phyloP scores from a whole-genome alignment of 345 rosid species.

The Cochlearia excelsa region DNA sequence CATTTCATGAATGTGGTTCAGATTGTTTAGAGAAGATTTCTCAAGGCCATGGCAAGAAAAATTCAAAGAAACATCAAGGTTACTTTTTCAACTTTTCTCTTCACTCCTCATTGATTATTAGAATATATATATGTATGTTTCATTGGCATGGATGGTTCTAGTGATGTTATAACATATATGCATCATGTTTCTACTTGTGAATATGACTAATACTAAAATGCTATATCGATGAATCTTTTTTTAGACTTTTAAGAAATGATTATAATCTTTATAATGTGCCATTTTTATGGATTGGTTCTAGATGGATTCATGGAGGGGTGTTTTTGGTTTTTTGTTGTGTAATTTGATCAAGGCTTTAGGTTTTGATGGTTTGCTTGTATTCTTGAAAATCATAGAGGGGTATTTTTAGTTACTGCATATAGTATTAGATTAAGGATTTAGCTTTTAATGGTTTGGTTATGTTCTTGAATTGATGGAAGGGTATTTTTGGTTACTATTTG shows the following conservation, averaged over 20 bases:
- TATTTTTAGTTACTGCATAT: background rate
- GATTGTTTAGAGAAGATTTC: constrained; percentile 38
- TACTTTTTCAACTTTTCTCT: constrained; percentile 1
- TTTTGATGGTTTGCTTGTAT: background rate
- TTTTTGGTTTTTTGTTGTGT: background rate
- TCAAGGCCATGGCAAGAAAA: constrained; percentile 34
- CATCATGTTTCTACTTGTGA: too few relatives aligned
- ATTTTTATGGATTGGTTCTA: background rate
- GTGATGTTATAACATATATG: too few relatives aligned
- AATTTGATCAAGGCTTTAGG: constrained; percentile 4
- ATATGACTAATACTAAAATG: too few relatives aligned
- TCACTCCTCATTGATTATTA: too few relatives aligned
- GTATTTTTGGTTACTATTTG: background rate
- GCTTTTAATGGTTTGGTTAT: background rate
- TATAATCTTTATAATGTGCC: too few relatives aligned
- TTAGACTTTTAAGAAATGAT: too few relatives aligned
- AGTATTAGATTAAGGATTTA: background rate
- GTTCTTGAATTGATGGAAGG: background rate
- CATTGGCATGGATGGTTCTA: too few relatives aligned
- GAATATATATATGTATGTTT: too few relatives aligned
- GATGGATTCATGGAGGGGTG: background rate
- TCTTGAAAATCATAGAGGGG: background rate
- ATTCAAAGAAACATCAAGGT: constrained; percentile 35
- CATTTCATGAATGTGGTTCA: constrained; percentile 37
- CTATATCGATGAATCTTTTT: background rate